phyloP scores from a whole-genome alignment of 2,329 filamentous ascomycete genomes.

The Macroventuria anomochaeta region DNA sequence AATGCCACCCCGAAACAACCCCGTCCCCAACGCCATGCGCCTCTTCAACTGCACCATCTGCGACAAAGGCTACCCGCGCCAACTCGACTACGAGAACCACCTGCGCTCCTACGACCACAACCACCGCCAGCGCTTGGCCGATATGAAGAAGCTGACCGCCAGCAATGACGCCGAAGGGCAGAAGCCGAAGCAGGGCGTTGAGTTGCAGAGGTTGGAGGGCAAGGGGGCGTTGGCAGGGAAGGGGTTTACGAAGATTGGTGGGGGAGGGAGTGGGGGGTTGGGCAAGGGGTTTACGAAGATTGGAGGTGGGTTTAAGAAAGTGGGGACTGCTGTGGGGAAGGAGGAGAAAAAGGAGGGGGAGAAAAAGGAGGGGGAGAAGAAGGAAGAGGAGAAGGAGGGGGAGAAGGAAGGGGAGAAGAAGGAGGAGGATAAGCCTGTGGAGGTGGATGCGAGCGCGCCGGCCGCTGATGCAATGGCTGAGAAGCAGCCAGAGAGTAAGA shows the following conservation, averaged over 20 bases:
- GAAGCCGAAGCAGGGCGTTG: constrained; percentile 27
- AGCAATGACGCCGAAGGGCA: constrained; percentile 33
- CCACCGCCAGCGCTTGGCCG: constrained; percentile 75
- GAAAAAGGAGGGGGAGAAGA: constrained; percentile 14
- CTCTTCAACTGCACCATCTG: constrained; percentile 69
- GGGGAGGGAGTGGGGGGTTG: constrained; percentile 12
- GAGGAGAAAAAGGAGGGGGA: constrained; percentile 12
- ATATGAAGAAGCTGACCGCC: constrained; percentile 73
- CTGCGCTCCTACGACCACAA: constrained; percentile 94
- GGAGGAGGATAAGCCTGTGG: constrained; percentile 2
- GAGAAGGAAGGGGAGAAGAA: constrained; percentile 13
- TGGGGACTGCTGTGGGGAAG: constrained; percentile 56
- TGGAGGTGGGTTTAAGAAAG: constrained; percentile 70
- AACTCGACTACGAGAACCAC: constrained; percentile 96
- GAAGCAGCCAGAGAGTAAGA: constrained; percentile 19
- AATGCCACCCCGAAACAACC: constrained; percentile 51
- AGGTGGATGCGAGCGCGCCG: too few relatives aligned
- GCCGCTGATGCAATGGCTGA: too few relatives aligned
- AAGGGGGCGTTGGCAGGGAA: constrained; percentile 26
- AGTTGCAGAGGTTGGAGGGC: constrained; percentile 36
- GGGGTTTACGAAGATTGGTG: constrained; percentile 40
- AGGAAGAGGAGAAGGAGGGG: constrained; percentile 11
- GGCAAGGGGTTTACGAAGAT: constrained; percentile 15
- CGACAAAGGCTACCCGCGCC: constrained; percentile 89
- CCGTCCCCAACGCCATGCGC: constrained; percentile 49